Base-by-base conservation (phyloP, 345 rosid genomes). In the Brassica juncea region DNA sequence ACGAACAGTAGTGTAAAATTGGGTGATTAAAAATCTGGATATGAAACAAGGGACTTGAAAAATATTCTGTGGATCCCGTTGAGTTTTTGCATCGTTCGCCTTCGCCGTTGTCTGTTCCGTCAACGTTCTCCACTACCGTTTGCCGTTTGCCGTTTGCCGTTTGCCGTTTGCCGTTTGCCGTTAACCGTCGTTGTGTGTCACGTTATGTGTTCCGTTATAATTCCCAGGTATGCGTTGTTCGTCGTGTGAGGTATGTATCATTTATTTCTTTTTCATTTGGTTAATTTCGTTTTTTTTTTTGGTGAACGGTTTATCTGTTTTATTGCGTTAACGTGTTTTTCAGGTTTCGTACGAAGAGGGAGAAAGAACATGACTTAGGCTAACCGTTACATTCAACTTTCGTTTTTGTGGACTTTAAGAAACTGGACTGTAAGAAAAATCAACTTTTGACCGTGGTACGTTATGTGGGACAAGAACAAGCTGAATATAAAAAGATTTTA, bases 191-290 rank as follows among this genome's bases (percentile, higher is more conserved):
- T 67, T 31, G 78, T 23, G 37, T 67, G 0, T 8, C 6, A 58
- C 60, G 72, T 72, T 64, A 23, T 3, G 60, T 72, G 84, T 30
- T 14, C 27, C 61, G 59, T 85, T 23, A 39, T 25, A 5, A 37
- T 47, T 67, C 34, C 66, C 73, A 23, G 65, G 61, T 76, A 47
- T 80, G 78, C 27, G 75, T 72, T 47, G 32, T 74, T 67, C 82
- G 86, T 87, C 70, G 72, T 80, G 79, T 69, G 47, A 74, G 72
- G 76, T 69, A 75, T 11, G 75, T 80, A 7, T 59, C 4, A 0
- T 21, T 74, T 34, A 59, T 39, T 31, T 3, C 1, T 57, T 68
- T 65, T 49, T 47, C 54, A n/a, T 27, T 42, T 64, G 12, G 6
- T 73, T 35, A 5, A 19, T 32, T 72, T 2, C 32, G 42, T 67